Conservation (phyloP, 306 rosid species). For the Malus fusca region DNA sequence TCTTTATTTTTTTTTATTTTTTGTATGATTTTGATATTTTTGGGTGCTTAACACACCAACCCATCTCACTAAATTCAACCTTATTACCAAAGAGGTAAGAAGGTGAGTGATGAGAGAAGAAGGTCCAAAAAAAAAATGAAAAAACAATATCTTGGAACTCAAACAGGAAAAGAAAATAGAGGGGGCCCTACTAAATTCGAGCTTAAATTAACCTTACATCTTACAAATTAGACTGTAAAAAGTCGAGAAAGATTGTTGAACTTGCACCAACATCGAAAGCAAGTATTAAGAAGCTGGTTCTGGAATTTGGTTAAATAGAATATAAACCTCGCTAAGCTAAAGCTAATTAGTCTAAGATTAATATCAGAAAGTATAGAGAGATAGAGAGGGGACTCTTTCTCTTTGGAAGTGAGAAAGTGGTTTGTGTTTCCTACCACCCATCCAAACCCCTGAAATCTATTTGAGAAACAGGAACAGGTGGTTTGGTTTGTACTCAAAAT, state of each 20-base stretch:
- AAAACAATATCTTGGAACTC: neutral
- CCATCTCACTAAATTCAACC: conserved; percentile 36
- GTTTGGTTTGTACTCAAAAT: conserved; percentile 30
- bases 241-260: conserved; percentile 28
- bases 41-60: conserved; percentile 59
- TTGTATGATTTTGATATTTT: conserved; percentile 35
- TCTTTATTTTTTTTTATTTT: conserved; percentile 11
- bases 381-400: neutral
- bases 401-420: neutral
- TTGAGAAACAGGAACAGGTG: conserved; percentile 26
- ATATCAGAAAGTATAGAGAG: conserved; percentile 12
- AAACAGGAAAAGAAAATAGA: conserved; percentile 1
- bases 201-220: conserved; percentile 25
- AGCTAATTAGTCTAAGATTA: neutral
- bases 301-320: conserved; percentile 22
- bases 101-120: conserved; percentile 12
- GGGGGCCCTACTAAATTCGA: conserved; percentile 28
- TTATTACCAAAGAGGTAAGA: conserved; percentile 28
- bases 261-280: conserved; percentile 27
- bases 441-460: conserved; percentile 38
- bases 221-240: conserved; percentile 8
- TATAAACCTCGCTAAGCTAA: neutral
- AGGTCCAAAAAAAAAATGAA: neutral
- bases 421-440: conserved; percentile 75
- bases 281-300: neutral